Evolutionary conservation across 2,329 filamentous ascomycete genomes (phyloP).

Genomic region (Ceratocystis cacaofunesta): DNA sequence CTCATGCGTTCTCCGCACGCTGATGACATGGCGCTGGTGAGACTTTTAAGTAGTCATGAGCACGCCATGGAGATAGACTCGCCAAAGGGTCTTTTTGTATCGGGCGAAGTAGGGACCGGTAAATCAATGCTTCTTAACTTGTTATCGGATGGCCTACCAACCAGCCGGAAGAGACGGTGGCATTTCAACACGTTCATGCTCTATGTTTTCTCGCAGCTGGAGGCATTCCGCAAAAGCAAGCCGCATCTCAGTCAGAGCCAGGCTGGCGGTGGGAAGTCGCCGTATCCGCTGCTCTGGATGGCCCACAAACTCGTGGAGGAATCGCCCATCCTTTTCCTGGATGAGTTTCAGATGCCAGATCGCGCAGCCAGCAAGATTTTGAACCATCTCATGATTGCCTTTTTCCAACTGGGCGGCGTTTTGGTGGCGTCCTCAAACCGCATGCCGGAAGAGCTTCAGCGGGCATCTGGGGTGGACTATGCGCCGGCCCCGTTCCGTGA

Average conservation of each 20-base stretch:
- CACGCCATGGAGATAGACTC: conserved; percentile 56
- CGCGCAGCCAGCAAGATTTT: conserved; percentile 64
- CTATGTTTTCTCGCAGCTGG: conserved; percentile 57
- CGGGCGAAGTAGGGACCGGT: conserved; percentile 68
- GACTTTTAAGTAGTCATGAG: conserved; percentile 55
- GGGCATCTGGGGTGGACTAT: conserved; percentile 58
- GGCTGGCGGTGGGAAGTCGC: conserved; percentile 28
- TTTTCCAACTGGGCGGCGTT: conserved; percentile 71
- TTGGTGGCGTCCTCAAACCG: conserved; percentile 68
- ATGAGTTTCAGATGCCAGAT: conserved; percentile 74
- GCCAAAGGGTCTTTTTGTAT: conserved; percentile 59
- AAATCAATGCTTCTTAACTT: conserved; percentile 78
- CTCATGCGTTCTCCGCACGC: conserved; percentile 33
- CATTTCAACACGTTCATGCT: conserved; percentile 84
- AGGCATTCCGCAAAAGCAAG: conserved; percentile 38
- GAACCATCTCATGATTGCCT: conserved; percentile 61
- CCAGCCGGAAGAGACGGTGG: conserved; percentile 56
- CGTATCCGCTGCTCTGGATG: conserved; percentile 55
- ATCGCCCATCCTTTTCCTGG: conserved; percentile 62
- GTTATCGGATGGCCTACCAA: conserved; percentile 64
- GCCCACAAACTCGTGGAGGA: conserved; percentile 61
- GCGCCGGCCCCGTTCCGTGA: conserved; percentile 39
- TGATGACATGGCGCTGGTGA: conserved; percentile 39
- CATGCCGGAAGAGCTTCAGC: conserved; percentile 68
- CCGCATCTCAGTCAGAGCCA: conserved; percentile 12